Conservation (phyloP, 176 grass and related monocot species). For the Themeda triandra region DNA sequence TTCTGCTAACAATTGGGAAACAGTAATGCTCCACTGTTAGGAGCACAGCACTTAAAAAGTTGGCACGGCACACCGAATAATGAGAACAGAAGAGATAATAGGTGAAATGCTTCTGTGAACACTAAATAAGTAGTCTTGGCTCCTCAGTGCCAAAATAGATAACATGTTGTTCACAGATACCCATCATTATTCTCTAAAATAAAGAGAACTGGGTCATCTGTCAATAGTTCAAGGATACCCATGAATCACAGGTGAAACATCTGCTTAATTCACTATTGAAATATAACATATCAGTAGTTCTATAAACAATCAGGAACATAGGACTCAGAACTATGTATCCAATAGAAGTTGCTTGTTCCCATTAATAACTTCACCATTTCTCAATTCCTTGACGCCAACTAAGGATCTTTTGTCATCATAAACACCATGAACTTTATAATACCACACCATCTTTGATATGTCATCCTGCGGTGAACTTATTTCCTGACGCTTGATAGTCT, state of each 20-base stretch:
- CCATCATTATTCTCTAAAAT: constrained; percentile 6
- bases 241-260: background rate
- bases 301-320: background rate
- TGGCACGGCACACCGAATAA: background rate
- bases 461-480: constrained; percentile 77
- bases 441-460: constrained; percentile 72
- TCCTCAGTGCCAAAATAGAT: constrained; percentile 1
- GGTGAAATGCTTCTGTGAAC: background rate
- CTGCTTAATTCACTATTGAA: background rate
- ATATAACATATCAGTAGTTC: constrained; percentile 7
- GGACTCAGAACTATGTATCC: constrained; percentile 43
- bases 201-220: constrained; percentile 10
- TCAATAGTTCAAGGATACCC: constrained; percentile 3
- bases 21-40: background rate
- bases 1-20: background rate
- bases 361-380: constrained; percentile 12
- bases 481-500: constrained; percentile 63
- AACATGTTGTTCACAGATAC: background rate
- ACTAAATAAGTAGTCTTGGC: background rate
- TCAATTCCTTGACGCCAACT: constrained; percentile 24
- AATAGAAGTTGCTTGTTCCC: constrained; percentile 36
- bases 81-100: background rate
- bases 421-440: constrained; percentile 81
- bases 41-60: background rate
- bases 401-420: constrained; percentile 51